Base-by-base conservation (phyloP, 2,329 filamentous ascomycete species). In the Trichoderma sp. region DNA sequence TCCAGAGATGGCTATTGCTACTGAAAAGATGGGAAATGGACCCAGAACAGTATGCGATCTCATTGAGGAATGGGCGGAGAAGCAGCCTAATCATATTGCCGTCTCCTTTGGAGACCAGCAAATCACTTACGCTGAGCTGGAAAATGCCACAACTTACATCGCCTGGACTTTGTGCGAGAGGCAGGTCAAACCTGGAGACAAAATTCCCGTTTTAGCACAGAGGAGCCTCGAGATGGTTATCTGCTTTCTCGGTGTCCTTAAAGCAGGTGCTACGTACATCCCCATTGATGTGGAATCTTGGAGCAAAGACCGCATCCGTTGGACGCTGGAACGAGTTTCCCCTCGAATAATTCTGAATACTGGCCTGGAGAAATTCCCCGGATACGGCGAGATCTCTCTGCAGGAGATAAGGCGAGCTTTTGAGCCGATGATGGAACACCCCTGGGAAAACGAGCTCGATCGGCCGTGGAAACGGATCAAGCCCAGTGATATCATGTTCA, bases 201-300 rank as follows among this genome's bases (percentile, higher is more conserved):
- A 58, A 21, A 47, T 58, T 14, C 56, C 56, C 24, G 56, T 58
- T 7, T 4, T 58, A 10, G 56, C 56, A 9, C 56, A 58, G 26
- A 47, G 56, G 47, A 45, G 56, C 26, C 56, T 28, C 4, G 56
- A 58, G 47, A 58, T 58, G 56, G 56, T 58, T 1, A 45, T 45
- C 17, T 58, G 56, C 7, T 58, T 47, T 28, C 19, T 58, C 3
- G 56, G 56, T 3, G 56, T 48, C 10, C n/a, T 58, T 4, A 58
- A 58, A 12, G 19, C 56, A 17, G 56, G 56, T 7, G 56, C 56
- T 39, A n/a, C 3, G 10, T 58, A 58, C n/a, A 19, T 58, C 5
- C 56, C 56, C 19, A 47, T 58, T 12, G 56, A 17, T 24, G 43
- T 47, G 28, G 56, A 58, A 58, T 58, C 56, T 15, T 58, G 56